These are phyloP conservation scores for Zarea fungicola DNA, from an alignment of 2,329 filamentous ascomycete species.

Conservation along the genomic window DNA sequence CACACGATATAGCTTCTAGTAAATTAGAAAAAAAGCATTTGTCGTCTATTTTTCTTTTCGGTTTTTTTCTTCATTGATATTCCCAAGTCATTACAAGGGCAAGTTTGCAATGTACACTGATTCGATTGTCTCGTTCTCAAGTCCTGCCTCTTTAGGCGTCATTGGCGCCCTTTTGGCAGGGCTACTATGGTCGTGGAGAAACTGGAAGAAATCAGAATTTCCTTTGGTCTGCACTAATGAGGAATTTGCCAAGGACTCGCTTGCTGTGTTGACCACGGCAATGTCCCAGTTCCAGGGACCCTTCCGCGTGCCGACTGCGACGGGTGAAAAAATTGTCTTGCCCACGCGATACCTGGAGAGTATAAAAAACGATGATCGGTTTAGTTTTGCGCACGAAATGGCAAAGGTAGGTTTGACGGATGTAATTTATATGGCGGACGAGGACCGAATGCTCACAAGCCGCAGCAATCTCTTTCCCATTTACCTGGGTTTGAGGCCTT, in stretches of 20 bases:
- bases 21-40: background rate
- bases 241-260: background rate
- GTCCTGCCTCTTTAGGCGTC: background rate
- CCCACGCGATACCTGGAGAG: background rate
- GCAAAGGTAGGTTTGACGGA: background rate
- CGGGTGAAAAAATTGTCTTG: background rate
- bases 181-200: background rate
- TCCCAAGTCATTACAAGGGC: background rate
- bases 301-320: background rate
- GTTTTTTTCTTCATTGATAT: background rate
- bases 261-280: background rate
- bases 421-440: background rate
- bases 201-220: background rate
- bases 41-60: background rate
- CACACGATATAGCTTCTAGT: background rate
- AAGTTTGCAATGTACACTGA: background rate
- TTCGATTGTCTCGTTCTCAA: background rate
- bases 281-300: background rate
- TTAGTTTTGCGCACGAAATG: background rate
- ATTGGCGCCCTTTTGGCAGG: background rate
- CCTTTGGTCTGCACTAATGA: background rate
- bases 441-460: background rate
- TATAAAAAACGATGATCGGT: background rate
- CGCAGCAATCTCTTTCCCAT: background rate
- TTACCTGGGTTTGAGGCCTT: background rate